Conservation (phyloP, 208 protist species). For the Leishmania martiniquensis region DNA sequence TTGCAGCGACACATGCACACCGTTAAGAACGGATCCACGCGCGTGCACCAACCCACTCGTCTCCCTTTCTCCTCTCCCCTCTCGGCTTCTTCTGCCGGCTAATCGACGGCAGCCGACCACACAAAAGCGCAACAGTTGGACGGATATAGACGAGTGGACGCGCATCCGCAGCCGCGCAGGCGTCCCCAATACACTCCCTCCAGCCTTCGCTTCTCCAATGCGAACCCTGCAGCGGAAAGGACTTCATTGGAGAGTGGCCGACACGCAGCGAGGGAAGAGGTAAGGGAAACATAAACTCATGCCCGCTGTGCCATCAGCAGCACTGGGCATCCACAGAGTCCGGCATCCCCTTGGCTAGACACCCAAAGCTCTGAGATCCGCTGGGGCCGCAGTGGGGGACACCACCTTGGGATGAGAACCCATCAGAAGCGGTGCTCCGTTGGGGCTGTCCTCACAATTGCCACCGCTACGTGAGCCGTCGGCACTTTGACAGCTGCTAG, state of each 20-base stretch:
- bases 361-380: neutral
- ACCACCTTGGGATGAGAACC: neutral
- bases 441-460: neutral
- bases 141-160: neutral
- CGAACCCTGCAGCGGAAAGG: no score
- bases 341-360: neutral
- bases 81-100: neutral
- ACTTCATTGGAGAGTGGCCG: no score
- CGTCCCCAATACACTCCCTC: no score
- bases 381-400: neutral
- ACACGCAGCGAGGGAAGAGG: no score
- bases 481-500: neutral
- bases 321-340: neutral
- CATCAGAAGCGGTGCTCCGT: neutral
- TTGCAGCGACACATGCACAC: no score
- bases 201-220: neutral
- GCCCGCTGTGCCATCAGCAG: neutral
- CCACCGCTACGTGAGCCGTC: neutral
- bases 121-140: neutral
- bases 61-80: no score
- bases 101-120: neutral
- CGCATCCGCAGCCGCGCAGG: neutral
- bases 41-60: neutral
- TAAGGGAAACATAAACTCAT: neutral
- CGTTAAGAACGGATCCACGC: neutral